Evolutionary conservation across 2,329 filamentous ascomycete genomes (phyloP).

Genomic region (Sclerotinia borealis): DNA sequence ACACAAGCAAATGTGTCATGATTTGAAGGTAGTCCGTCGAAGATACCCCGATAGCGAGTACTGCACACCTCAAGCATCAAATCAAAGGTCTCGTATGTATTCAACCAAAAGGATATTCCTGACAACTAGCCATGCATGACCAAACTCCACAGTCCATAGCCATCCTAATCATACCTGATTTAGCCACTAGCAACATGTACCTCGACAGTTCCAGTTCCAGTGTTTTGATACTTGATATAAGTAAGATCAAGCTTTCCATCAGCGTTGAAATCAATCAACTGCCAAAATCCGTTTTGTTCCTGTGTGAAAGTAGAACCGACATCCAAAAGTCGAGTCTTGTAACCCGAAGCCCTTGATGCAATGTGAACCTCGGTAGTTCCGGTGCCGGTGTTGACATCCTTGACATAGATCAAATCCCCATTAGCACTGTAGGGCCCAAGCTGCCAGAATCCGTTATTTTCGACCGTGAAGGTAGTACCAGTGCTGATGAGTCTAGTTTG

Average conservation of each 20-base stretch:
- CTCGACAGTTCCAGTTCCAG: slow-evolving; percentile 7
- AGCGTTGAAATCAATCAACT: slow-evolving; percentile 8
- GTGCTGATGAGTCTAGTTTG: background rate
- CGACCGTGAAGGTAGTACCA: background rate
- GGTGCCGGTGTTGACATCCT: slow-evolving; percentile 1
- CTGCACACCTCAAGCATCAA: background rate
- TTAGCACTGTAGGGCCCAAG: background rate
- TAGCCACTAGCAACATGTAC: slow-evolving; percentile 13
- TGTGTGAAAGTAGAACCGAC: slow-evolving; percentile 4
- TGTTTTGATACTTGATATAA: slow-evolving; percentile 13
- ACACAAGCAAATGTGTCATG: too few species aligned
- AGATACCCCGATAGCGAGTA: background rate
- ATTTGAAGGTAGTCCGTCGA: background rate
- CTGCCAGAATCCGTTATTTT: slow-evolving; percentile 9
- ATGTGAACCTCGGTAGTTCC: slow-evolving; percentile 5
- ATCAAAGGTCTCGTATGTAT: background rate
- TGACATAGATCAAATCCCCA: slow-evolving; percentile 9
- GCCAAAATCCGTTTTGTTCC: slow-evolving; percentile 8
- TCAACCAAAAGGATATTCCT: background rate
- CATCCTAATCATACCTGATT: background rate
- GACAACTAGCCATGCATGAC: background rate
- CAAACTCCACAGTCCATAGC: background rate
- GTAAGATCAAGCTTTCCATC: slow-evolving; percentile 11
- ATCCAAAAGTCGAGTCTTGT: slow-evolving; percentile 1
- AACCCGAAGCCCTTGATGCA: background rate